A percentile compares a stretch with the other conserved stretches of the same genome.
Evolutionary conservation across 108 stramenopile species (phyloP).

Genomic region (Nitzschia sp.): DNA sequence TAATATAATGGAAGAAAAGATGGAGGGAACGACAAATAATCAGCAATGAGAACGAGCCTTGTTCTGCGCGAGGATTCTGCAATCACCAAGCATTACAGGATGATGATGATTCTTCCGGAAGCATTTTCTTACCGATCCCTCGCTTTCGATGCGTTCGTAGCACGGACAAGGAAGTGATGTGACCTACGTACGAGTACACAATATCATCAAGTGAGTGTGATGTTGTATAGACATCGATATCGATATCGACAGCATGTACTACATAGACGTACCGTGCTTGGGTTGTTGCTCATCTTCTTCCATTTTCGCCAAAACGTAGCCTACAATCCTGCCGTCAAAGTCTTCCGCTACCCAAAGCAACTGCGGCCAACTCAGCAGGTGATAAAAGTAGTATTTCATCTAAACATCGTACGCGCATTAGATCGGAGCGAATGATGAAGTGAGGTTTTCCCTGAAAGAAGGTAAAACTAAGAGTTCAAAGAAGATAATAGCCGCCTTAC

Average conservation of each 20-base stretch:
- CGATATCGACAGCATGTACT: not conserved
- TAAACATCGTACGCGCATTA: not conserved
- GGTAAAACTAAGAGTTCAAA: too few relatives aligned
- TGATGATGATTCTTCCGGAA: not conserved
- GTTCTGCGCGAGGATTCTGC: not conserved
- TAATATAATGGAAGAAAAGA: not conserved
- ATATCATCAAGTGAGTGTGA: too few relatives aligned
- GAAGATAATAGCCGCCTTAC: too few relatives aligned
- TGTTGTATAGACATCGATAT: too few relatives aligned
- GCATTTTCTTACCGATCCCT: conserved; percentile 59
- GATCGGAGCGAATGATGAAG: too few relatives aligned
- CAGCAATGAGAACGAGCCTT: not conserved
- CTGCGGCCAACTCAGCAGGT: conserved; percentile 97
- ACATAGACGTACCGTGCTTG: conserved; percentile 36
- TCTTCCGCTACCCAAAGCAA: conserved; percentile 97
- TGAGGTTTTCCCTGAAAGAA: too few relatives aligned
- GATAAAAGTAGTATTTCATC: conserved; percentile 98
- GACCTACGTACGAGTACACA: too few relatives aligned
- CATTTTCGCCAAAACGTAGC: conserved; percentile 99
- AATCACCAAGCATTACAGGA: not conserved
- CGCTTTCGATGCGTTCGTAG: conserved; percentile 92
- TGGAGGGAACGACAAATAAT: too few relatives aligned
- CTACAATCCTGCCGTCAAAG: conserved; percentile 92
- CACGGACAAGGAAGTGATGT: conserved; percentile 98
- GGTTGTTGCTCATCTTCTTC: conserved; percentile 84